These are phyloP conservation scores for Martiniozyma abietophila DNA, from an alignment of 805 yeast genomes.

Conservation along the genomic window DNA sequence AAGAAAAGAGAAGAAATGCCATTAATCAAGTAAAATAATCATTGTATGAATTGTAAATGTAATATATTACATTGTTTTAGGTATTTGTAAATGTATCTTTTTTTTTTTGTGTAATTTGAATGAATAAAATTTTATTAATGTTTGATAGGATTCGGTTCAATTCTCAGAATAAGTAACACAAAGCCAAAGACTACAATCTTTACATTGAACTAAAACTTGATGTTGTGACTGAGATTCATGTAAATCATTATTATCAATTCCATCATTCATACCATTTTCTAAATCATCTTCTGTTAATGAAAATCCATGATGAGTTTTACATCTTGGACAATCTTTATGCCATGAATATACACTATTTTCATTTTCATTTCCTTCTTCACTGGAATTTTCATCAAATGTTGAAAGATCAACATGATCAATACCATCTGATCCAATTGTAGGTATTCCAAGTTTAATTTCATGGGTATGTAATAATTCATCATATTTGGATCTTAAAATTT, in stretches of 20 bases:
- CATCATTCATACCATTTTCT: conserved; percentile 34
- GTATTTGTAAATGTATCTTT: too few relatives aligned
- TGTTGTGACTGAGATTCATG: conserved; percentile 18
- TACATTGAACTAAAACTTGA: conserved; percentile 70
- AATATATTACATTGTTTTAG: too few relatives aligned
- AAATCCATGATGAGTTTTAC: conserved; percentile 39
- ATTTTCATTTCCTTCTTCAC: conserved; percentile 1
- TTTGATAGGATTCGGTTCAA: neutral
- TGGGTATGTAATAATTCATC: conserved; percentile 35
- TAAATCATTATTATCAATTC: conserved; percentile 33
- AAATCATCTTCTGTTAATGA: conserved; percentile 52
- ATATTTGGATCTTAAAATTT: conserved; percentile 35
- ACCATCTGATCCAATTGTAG: conserved; percentile 68
- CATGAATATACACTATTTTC: too few relatives aligned
- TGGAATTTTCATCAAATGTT: conserved; percentile 3
- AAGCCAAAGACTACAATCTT: conserved; percentile 80
- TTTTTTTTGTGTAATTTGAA: neutral
- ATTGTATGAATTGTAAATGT: neutral
- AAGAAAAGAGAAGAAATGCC: conserved; percentile 36
- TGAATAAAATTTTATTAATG: neutral
- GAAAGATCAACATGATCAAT: conserved; percentile 19
- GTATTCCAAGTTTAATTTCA: conserved; percentile 29
- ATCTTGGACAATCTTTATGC: conserved; percentile 58
- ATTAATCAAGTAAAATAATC: neutral
- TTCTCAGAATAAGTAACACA: conserved; percentile 46